Conservation (phyloP, 352 stramenopile species). For the Phytopythium kandeliae region DNA sequence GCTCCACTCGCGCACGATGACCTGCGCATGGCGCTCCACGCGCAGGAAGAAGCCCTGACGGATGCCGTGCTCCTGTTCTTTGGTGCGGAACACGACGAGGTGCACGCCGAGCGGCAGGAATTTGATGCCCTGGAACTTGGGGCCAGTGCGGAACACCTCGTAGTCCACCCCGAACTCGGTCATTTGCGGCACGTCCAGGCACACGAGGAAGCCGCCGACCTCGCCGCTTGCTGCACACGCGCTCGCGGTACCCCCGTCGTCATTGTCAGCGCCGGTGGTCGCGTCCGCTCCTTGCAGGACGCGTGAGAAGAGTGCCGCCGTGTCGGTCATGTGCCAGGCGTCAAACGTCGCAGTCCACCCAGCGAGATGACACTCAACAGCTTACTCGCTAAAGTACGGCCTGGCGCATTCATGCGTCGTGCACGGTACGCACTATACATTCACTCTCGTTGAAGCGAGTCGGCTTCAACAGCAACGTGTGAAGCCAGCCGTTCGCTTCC, state of each 20-base stretch:
- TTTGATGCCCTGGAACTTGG: constrained; percentile 81
- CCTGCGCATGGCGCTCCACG: constrained; percentile 48
- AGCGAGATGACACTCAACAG: too few relatives aligned
- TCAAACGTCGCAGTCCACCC: too few relatives aligned
- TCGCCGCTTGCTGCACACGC: constrained; percentile 2
- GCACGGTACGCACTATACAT: neutral
- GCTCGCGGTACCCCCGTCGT: neutral
- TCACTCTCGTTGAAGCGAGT: neutral
- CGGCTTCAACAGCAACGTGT: neutral
- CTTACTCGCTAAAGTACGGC: constrained; percentile 1
- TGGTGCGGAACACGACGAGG: constrained; percentile 76
- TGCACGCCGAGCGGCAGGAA: constrained; percentile 77
- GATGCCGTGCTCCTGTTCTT: constrained; percentile 73
- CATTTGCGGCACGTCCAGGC: constrained; percentile 65
- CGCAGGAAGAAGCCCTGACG: constrained; percentile 80
- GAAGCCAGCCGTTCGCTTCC: too few relatives aligned
- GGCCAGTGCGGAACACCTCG: constrained; percentile 74
- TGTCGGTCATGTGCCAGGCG: constrained; percentile 3
- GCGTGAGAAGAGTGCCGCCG: constrained; percentile 36
- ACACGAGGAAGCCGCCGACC: constrained; percentile 73
- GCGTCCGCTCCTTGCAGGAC: constrained; percentile 18
- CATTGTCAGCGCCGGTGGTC: neutral
- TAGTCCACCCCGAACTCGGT: constrained; percentile 87
- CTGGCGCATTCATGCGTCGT: neutral
- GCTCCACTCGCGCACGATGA: constrained; percentile 76